Conservation (phyloP, 805 yeast genomes). For the Candida sonorensis region DNA sequence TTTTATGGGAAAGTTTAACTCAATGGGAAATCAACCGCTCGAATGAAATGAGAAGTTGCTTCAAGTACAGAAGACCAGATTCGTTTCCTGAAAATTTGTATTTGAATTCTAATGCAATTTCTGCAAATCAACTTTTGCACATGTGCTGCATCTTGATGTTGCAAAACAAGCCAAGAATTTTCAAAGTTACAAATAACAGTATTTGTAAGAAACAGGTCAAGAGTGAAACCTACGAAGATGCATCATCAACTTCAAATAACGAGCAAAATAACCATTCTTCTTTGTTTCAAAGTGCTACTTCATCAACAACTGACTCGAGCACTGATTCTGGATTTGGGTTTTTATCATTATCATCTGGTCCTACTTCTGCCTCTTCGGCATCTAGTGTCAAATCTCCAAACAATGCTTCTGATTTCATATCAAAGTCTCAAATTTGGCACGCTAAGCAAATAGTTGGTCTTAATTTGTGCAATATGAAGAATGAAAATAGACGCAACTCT, state of each 20-base stretch:
- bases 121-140: constrained; percentile 33
- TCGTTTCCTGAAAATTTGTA: constrained; percentile 33
- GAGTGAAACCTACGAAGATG: no score
- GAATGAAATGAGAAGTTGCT: constrained; percentile 27
- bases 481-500: constrained; percentile 8
- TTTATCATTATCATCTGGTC: neutral
- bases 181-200: constrained; percentile 10
- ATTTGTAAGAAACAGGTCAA: neutral
- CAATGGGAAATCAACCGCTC: constrained; percentile 34
- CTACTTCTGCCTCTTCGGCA: constrained; percentile 1
- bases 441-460: constrained; percentile 34
- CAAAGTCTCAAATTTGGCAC: constrained; percentile 31
- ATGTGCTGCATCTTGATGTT: constrained; percentile 32
- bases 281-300: constrained; percentile 13
- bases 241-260: no score
- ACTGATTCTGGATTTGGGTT: constrained; percentile 4
- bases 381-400: constrained; percentile 7
- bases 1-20: constrained; percentile 32
- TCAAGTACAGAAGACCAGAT: constrained; percentile 19
- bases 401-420: constrained; percentile 6
- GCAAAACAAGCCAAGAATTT: constrained; percentile 33
- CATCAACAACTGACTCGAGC: constrained; percentile 1
- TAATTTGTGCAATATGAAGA: constrained; percentile 14
- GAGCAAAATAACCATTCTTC: no score
- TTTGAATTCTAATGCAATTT: constrained; percentile 31